phyloP scores from a whole-genome alignment of 768 basidiomycete species.

The Tricholoma furcatifolium region DNA sequence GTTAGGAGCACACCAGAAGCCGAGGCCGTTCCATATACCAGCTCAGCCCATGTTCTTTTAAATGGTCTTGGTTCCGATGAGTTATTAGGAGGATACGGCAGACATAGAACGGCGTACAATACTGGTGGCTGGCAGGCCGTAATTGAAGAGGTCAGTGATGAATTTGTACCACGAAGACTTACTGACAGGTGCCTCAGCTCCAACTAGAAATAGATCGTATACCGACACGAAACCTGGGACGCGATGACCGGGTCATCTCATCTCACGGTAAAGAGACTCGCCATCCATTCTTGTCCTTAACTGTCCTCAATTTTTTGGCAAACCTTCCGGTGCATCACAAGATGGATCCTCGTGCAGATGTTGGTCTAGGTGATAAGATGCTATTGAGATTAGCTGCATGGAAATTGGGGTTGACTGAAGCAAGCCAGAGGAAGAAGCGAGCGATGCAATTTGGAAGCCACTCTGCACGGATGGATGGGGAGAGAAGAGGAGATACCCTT shows the following conservation, averaged over 20 bases:
- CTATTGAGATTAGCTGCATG: conserved; percentile 70
- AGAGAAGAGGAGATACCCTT: conserved; percentile 50
- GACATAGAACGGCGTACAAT: conserved; percentile 78
- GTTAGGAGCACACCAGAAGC: conserved; percentile 37
- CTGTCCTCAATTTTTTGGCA: conserved; percentile 76
- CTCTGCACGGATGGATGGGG: conserved; percentile 81
- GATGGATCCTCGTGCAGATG: conserved; percentile 67
- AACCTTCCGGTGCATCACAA: conserved; percentile 79
- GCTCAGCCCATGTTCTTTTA: conserved; percentile 77
- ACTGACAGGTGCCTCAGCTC: conserved; percentile 46
- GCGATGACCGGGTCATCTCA: conserved; percentile 93
- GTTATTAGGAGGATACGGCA: conserved; percentile 88
- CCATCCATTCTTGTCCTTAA: conserved; percentile 86
- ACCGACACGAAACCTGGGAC: conserved; percentile 84
- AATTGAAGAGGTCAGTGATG: conserved; percentile 66
- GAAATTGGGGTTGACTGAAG: conserved; percentile 73
- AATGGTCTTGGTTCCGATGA: conserved; percentile 96
- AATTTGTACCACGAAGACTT: neutral
- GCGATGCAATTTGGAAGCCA: conserved; percentile 98
- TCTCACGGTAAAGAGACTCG: conserved; percentile 90
- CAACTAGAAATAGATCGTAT: conserved; percentile 89
- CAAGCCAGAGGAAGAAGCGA: conserved; percentile 77
- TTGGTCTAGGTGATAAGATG: conserved; percentile 90
- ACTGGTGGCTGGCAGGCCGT: conserved; percentile 71
- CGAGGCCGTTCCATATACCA: conserved; percentile 55